Evolutionary conservation across 2,329 filamentous ascomycete genomes (phyloP).

Genomic region (Aspergillus ibericus): DNA sequence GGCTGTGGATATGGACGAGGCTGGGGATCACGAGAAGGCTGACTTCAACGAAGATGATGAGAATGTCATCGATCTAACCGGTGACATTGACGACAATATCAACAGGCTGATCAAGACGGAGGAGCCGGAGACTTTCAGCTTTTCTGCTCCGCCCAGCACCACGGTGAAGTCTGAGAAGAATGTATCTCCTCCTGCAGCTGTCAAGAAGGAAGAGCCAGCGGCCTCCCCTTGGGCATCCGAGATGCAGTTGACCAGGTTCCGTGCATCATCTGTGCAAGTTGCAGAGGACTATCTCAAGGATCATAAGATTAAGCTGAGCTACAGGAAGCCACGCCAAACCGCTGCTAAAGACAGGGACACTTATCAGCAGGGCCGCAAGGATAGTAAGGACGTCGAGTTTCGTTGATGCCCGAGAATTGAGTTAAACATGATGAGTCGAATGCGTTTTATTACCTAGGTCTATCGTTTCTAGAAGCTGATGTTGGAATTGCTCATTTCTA

Average conservation of each 20-base stretch:
- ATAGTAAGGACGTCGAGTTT: conserved; percentile 2
- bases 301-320: conserved; percentile 15
- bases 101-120: conserved; percentile 11
- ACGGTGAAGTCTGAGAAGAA: neutral
- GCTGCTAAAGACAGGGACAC: neutral
- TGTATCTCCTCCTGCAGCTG: neutral
- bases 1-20: neutral
- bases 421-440: neutral
- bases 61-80: conserved; percentile 18
- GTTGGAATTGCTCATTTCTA: too few species aligned
- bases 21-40: neutral
- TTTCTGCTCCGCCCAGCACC: neutral
- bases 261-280: conserved; percentile 18
- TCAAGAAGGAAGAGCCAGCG: conserved; percentile 6
- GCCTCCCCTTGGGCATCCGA: conserved; percentile 17
- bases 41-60: conserved; percentile 18
- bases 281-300: conserved; percentile 20
- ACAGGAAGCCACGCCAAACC: neutral
- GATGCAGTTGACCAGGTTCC: conserved; percentile 19
- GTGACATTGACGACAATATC: conserved; percentile 16
- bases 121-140: neutral
- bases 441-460: neutral
- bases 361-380: conserved; percentile 8
- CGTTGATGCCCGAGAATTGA: neutral
- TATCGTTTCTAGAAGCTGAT: too few species aligned